These are phyloP conservation scores for Poteriospumella lacustris DNA, from an alignment of 108 stramenopile species.

Conservation along the genomic window DNA sequence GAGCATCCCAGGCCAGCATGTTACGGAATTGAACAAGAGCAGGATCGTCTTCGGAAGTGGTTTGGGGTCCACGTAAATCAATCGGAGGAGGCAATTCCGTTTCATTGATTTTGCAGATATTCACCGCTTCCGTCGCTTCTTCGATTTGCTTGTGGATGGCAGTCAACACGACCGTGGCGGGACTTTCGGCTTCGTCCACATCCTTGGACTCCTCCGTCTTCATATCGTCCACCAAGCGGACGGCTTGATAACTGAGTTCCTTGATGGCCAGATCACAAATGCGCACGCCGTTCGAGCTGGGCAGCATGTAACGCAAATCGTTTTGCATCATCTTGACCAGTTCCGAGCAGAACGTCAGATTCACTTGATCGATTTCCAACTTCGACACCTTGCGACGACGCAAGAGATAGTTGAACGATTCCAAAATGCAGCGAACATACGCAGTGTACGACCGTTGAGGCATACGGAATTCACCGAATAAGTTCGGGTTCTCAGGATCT, in stretches of 20 bases:
- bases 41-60: neutral
- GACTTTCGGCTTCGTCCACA: neutral
- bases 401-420: constrained; percentile 30
- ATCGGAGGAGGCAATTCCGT: constrained; percentile 1
- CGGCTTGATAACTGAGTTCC: constrained; percentile 29
- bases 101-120: neutral
- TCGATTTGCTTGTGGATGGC: neutral
- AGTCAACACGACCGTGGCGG: neutral
- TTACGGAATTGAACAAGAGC: constrained; percentile 27
- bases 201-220: too few relatives aligned
- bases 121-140: neutral
- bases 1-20: neutral
- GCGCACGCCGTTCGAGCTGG: constrained; percentile 31
- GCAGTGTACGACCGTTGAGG: constrained; percentile 37
- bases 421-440: constrained; percentile 34
- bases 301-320: constrained; percentile 28
- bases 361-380: constrained; percentile 25
- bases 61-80: neutral
- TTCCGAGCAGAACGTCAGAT: constrained; percentile 31
- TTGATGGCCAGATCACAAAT: constrained; percentile 26
- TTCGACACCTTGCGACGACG: neutral
- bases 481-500: neutral
- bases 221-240: constrained; percentile 10
- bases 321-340: constrained; percentile 39
- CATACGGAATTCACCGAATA: constrained; percentile 15